A percentile compares a stretch with the other conserved stretches of the same genome.
These are phyloP conservation scores for Candida nonsorbophila DNA, from an alignment of 805 yeast genomes.

Conservation along the genomic window DNA sequence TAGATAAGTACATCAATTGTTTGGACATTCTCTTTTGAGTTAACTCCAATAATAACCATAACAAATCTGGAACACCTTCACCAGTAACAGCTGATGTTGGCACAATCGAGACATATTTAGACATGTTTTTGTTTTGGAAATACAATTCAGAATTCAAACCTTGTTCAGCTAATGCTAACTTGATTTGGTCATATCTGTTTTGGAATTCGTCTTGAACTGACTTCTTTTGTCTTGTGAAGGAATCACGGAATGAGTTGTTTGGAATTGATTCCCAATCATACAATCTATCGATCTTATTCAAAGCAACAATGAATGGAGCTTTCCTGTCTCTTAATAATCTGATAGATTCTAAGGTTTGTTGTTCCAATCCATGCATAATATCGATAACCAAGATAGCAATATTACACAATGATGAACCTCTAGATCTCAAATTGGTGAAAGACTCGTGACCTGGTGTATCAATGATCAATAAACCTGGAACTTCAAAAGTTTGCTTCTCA, in stretches of 20 bases:
- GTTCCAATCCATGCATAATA: constrained; percentile 98
- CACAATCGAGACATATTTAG: constrained; percentile 91
- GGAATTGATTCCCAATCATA: constrained; percentile 91
- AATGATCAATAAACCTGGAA: constrained; percentile 93
- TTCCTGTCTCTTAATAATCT: constrained; percentile 89
- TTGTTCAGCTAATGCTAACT: constrained; percentile 92
- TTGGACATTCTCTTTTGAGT: constrained; percentile 99
- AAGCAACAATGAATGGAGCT: constrained; percentile 96
- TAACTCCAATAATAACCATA: constrained; percentile 89
- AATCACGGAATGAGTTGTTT: constrained; percentile 93
- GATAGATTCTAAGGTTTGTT: constrained; percentile 93
- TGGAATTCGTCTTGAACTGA: constrained; percentile 91
- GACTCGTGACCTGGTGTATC: constrained; percentile 99
- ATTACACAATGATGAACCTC: constrained; percentile 99
- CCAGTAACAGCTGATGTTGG: constrained; percentile 99
- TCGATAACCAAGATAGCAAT: constrained; percentile 98
- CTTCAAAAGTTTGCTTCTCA: constrained; percentile 83
- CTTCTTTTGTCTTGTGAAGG: constrained; percentile 73
- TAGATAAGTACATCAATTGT: constrained; percentile 92
- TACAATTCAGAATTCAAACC: constrained; percentile 97
- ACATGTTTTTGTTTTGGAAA: constrained; percentile 88
- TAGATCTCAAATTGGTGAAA: constrained; percentile 91
- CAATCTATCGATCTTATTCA: constrained; percentile 95
- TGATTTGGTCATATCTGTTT: constrained; percentile 77
- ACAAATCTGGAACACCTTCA: constrained; percentile 98